A percentile compares a stretch with the other conserved stretches of the same genome.
Evolutionary conservation across 257 asterid genomes (phyloP).

Genomic region (Solanum sejunctum): DNA sequence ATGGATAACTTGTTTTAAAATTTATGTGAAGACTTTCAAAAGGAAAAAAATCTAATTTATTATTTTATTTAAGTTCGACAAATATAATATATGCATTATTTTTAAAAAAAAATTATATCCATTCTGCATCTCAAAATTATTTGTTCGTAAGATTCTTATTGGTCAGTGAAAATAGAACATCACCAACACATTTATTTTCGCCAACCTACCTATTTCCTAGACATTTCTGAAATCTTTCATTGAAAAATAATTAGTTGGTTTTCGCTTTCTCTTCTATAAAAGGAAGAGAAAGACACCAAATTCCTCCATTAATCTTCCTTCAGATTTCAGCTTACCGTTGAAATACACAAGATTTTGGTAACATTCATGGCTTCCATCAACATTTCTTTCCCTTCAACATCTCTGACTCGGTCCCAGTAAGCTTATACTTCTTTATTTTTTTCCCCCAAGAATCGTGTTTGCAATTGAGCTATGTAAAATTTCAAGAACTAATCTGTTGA

Average conservation of each 20-base stretch:
- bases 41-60: too few relatives aligned
- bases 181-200: background rate
- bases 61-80: too few relatives aligned
- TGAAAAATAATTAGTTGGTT: background rate
- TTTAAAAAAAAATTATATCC: too few relatives aligned
- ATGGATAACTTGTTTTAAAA: background rate
- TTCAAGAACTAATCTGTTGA: background rate
- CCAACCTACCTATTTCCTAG: background rate
- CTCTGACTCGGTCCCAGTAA: conserved; percentile 45
- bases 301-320: background rate
- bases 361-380: conserved; percentile 50
- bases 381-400: conserved; percentile 47
- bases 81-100: too few relatives aligned
- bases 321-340: background rate
- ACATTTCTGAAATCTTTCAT: background rate
- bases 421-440: background rate
- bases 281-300: background rate
- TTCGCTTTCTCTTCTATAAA: background rate
- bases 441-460: background rate
- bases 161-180: background rate
- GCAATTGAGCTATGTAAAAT: background rate
- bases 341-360: background rate
- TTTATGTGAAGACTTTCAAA: too few relatives aligned
- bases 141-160: background rate
- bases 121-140: too few relatives aligned